Evolutionary conservation across 331 rosid genomes (phyloP).

Genomic region (Stylosanthes scabra): DNA sequence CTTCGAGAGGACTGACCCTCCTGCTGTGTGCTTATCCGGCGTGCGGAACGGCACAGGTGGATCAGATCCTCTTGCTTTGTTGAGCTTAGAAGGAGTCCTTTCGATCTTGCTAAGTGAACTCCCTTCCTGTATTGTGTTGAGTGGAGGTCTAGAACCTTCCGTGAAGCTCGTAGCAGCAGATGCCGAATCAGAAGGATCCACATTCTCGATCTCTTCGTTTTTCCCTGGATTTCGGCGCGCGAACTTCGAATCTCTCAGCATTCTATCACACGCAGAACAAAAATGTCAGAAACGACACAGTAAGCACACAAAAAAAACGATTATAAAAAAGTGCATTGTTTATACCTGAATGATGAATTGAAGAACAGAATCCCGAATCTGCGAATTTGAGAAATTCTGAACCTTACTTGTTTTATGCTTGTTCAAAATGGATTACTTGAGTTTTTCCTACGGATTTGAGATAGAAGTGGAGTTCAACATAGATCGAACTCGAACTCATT

Average conservation of each 20-base stretch:
- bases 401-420: constrained; percentile 23
- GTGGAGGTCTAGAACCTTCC: constrained; percentile 72
- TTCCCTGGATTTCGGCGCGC: constrained; percentile 65
- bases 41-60: constrained; percentile 71
- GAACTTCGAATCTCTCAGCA: constrained; percentile 81
- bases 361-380: constrained; percentile 58
- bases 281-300: background rate
- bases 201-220: constrained; percentile 79
- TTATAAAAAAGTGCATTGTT: background rate
- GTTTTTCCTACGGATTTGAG: constrained; percentile 29
- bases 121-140: constrained; percentile 71
- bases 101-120: constrained; percentile 55
- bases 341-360: constrained; percentile 72
- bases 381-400: constrained; percentile 52
- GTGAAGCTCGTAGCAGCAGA: constrained; percentile 34
- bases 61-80: constrained; percentile 55
- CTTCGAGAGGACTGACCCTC: constrained; percentile 40
- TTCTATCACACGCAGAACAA: constrained; percentile 47
- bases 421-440: constrained; percentile 19
- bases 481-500: constrained; percentile 22
- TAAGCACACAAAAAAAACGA: background rate
- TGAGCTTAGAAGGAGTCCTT: constrained; percentile 73
- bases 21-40: constrained; percentile 70
- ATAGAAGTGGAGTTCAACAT: constrained; percentile 41
- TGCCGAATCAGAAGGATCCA: constrained; percentile 54